Evolutionary conservation across 495 filamentous ascomycete genomes (phyloP).

Genomic region (Xylaria sp.): DNA sequence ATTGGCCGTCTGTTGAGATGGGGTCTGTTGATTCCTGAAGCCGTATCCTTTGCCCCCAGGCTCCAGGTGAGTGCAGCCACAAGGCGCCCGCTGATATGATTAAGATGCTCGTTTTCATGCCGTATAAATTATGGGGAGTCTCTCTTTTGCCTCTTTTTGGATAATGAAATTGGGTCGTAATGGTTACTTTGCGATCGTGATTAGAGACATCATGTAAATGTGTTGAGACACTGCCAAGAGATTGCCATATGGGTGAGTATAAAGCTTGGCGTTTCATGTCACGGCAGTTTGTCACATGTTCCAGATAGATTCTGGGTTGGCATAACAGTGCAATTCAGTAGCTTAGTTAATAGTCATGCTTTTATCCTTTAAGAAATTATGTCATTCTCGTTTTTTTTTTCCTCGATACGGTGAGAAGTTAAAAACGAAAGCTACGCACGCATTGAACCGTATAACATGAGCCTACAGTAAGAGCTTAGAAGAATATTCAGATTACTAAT

Average conservation of each 20-base stretch:
- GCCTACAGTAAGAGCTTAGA: too few relatives aligned
- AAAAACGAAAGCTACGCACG: too few relatives aligned
- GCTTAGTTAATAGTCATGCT: neutral
- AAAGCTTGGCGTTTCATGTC: constrained; percentile 10
- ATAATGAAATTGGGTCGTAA: neutral
- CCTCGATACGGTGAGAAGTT: too few relatives aligned
- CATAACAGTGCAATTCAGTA: constrained; percentile 26
- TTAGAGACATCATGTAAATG: neutral
- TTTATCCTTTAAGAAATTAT: too few relatives aligned
- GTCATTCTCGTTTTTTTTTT: too few relatives aligned
- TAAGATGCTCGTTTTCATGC: neutral
- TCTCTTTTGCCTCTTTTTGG: neutral
- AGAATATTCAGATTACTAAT: too few relatives aligned
- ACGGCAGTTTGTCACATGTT: neutral
- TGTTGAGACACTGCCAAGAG: constrained; percentile 20
- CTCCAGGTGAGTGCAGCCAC: neutral
- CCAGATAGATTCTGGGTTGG: neutral
- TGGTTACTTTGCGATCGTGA: neutral
- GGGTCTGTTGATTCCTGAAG: constrained; percentile 25
- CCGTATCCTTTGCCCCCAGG: constrained; percentile 29
- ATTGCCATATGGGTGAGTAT: neutral
- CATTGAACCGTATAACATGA: too few relatives aligned
- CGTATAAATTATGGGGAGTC: neutral
- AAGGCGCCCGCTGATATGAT: neutral
- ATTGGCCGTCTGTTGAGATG: constrained; percentile 25